Percentiles rank a stretch among this genome's conserved stretches.
phyloP scores from a whole-genome alignment of 257 asterid species.

The Petunia axillaris region DNA sequence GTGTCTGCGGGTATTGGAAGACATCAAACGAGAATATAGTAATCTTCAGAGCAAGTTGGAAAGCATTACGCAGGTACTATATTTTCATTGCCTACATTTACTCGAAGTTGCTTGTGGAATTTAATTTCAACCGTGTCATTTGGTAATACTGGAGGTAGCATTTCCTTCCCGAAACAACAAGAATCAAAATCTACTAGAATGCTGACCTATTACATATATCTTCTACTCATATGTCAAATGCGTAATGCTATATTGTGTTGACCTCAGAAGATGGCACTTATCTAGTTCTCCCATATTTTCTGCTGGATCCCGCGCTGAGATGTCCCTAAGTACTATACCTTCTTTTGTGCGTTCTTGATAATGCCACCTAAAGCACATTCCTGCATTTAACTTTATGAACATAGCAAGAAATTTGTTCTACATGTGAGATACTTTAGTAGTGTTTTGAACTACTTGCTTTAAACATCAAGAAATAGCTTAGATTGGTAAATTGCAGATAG shows the following conservation, averaged over 20 bases:
- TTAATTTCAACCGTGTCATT: neutral
- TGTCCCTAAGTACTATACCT: neutral
- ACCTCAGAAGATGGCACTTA: neutral
- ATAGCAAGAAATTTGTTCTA: neutral
- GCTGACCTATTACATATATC: neutral
- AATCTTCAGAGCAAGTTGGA: neutral
- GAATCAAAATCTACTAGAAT: neutral
- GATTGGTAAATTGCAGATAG: too few relatives aligned
- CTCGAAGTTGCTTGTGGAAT: neutral
- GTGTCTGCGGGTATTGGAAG: constrained; percentile 17
- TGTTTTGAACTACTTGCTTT: too few relatives aligned
- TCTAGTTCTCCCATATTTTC: neutral
- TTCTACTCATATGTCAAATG: neutral
- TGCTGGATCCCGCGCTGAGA: neutral
- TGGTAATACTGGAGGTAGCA: neutral
- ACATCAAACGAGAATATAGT: constrained; percentile 18
- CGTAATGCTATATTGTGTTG: neutral
- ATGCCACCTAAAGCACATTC: neutral
- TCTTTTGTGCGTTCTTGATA: neutral
- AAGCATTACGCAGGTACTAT: constrained; percentile 23
- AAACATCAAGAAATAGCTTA: too few relatives aligned
- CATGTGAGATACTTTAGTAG: too few relatives aligned
- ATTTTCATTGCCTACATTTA: constrained; percentile 10
- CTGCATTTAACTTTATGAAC: neutral
- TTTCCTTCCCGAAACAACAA: neutral